Conservation (phyloP, 352 stramenopile species). For the Globisporangium nodosum region DNA sequence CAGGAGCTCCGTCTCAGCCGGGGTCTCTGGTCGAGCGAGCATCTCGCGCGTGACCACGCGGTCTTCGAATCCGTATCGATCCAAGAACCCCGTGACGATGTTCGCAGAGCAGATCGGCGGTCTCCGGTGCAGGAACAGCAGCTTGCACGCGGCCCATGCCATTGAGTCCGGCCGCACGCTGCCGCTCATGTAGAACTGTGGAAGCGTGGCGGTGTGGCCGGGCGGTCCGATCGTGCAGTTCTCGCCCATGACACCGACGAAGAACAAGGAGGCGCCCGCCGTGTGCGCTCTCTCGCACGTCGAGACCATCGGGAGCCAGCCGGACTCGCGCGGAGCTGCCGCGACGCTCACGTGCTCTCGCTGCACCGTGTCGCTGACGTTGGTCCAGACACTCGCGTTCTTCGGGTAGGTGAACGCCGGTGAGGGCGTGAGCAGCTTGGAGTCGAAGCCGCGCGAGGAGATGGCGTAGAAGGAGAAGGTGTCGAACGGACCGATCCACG, state of each 20-base stretch:
- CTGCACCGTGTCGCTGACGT: neutral
- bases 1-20: slow-evolving; percentile 45
- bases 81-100: slow-evolving; percentile 39
- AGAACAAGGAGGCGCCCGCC: slow-evolving; percentile 2
- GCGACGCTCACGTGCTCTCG: neutral
- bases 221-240: slow-evolving; percentile 20
- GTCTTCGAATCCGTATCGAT: slow-evolving; percentile 37
- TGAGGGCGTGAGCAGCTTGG: slow-evolving; percentile 11
- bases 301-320: slow-evolving; percentile 1
- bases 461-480: slow-evolving; percentile 19
- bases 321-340: slow-evolving; percentile 1
- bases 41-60: slow-evolving; percentile 12
- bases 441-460: slow-evolving; percentile 4
- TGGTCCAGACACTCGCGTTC: slow-evolving; percentile 6
- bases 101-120: slow-evolving; percentile 53
- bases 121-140: slow-evolving; percentile 42
- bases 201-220: slow-evolving; percentile 8
- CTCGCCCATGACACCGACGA: slow-evolving; percentile 14
- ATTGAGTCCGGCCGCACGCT: slow-evolving; percentile 45
- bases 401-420: slow-evolving; percentile 1
- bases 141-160: slow-evolving; percentile 48
- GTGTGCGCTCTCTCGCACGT: slow-evolving; percentile 3
- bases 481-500: slow-evolving; percentile 23
- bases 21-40: slow-evolving; percentile 32
- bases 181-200: slow-evolving; percentile 32